A percentile compares a stretch with the other conserved stretches of the same genome.
Evolutionary conservation across 352 stramenopile genomes (phyloP).

Genomic region (Phytophthora capsici): DNA sequence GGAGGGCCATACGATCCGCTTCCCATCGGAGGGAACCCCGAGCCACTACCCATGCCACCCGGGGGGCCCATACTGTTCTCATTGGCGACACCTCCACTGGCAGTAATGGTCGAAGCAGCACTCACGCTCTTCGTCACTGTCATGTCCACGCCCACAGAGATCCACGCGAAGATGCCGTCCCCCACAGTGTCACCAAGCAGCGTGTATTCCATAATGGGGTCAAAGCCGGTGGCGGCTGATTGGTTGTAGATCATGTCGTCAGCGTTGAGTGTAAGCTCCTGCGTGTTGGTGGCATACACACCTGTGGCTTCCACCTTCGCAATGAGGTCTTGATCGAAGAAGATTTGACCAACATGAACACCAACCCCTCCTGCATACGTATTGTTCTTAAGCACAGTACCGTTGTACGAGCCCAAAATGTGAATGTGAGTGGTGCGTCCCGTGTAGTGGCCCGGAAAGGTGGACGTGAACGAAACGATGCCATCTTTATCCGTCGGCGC

Average conservation of each 20-base stretch:
- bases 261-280: slow-evolving; percentile 24
- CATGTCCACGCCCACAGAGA: slow-evolving; percentile 38
- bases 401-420: slow-evolving; percentile 34
- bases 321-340: slow-evolving; percentile 37
- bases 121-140: slow-evolving; percentile 30
- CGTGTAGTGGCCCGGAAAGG: slow-evolving; percentile 36
- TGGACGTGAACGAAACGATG: slow-evolving; percentile 26
- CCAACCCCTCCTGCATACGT: slow-evolving; percentile 33
- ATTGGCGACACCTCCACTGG: slow-evolving; percentile 29
- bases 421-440: slow-evolving; percentile 36
- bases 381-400: slow-evolving; percentile 34
- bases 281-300: slow-evolving; percentile 30
- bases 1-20: slow-evolving; percentile 14
- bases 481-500: slow-evolving; percentile 24
- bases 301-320: slow-evolving; percentile 26
- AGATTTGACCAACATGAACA: slow-evolving; percentile 30
- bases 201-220: slow-evolving; percentile 32
- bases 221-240: slow-evolving; percentile 18
- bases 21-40: slow-evolving; percentile 10
- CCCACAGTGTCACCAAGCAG: slow-evolving; percentile 25
- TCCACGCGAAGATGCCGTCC: slow-evolving; percentile 35
- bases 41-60: slow-evolving; percentile 11
- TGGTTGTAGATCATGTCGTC: slow-evolving; percentile 29
- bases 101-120: slow-evolving; percentile 34
- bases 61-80: slow-evolving; percentile 19